Base-by-base conservation (phyloP, 495 filamentous ascomycete genomes). In the Daldinia concentrica region DNA sequence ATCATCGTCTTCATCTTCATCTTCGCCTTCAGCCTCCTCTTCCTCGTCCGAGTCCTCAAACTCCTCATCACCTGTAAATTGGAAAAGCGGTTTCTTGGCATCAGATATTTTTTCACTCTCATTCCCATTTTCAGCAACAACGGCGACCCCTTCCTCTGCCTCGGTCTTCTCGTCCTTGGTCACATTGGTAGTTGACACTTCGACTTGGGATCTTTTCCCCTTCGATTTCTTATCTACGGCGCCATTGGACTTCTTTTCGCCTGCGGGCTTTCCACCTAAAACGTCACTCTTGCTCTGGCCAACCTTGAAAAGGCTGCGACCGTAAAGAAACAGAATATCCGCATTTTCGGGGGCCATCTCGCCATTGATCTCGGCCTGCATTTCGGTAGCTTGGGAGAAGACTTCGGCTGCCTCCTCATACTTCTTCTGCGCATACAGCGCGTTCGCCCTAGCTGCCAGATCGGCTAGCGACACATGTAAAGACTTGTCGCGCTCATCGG, bases 241-340 rank as follows among this genome's bases (percentile, higher is more conserved):
- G 3, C 77, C 74, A 71, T 82, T 83, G n/a, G 77, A 66, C 68
- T 85, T 83, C 70, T 85, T 89, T 57, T 92, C 74, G 17, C 75
- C 89, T 7, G 90, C 87, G 0, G 94, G 90, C 75, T 91, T 92
- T 8, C 89, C 90, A 66, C 95, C 95, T 34, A 99, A 85, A 29
- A 99, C 95, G 78, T 98, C 95, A 75, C 93, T 97, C 76, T 95
- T 97, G 79, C 87, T 91, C 71, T 98, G 90, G 19, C 94, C 95
- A 63, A 97, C 91, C 75, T 95, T 92, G 84, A 95, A 97, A 15
- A 98, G 85, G 43, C 92, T 90, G 74, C 94, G 92, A 17, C 96
- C 95, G 81, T 99, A 99, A 59, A 91, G 86, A 78, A 93, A 99
- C 15, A 98, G 88, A 30, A 99, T 84, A 74, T 97, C 94, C 15